These are phyloP conservation scores for Acanthamoeba quina DNA, from an alignment of 208 protist species.

Conservation along the genomic window DNA sequence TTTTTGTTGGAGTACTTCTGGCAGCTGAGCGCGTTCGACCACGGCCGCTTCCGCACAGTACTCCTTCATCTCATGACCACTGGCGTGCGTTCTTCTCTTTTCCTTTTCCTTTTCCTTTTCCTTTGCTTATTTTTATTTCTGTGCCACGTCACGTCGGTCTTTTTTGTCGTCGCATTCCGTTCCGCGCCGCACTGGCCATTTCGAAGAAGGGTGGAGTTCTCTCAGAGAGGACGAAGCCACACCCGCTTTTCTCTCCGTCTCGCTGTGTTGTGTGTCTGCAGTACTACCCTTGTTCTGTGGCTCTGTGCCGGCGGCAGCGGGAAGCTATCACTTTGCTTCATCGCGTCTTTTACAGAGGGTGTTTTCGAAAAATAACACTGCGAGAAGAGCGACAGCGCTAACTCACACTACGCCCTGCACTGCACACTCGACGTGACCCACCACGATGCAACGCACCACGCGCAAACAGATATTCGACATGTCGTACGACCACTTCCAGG, in stretches of 20 bases:
- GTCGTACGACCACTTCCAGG: slow-evolving; percentile 26
- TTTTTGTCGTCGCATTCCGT: not conserved
- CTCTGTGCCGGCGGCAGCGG: too few relatives aligned
- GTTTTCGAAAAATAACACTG: not conserved
- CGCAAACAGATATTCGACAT: slow-evolving; percentile 56
- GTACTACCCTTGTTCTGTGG: not conserved
- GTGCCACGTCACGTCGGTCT: too few relatives aligned
- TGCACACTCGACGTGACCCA: not conserved
- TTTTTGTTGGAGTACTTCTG: slow-evolving; percentile 50
- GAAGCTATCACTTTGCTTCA: too few relatives aligned
- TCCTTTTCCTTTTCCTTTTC: not conserved
- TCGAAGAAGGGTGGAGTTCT: not conserved
- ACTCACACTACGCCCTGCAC: too few relatives aligned
- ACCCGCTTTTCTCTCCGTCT: not conserved
- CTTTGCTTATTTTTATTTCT: not conserved
- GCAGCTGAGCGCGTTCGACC: slow-evolving; percentile 9
- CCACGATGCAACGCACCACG: not conserved
- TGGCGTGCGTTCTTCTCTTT: not conserved
- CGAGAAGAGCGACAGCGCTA: not conserved
- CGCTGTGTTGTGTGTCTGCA: not conserved
- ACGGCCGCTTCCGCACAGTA: slow-evolving; percentile 13
- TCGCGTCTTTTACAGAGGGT: not conserved
- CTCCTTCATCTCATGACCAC: slow-evolving; percentile 14
- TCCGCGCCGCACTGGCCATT: not conserved
- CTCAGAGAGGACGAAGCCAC: not conserved